Conservation (phyloP, 2,329 filamentous ascomycete genomes). For the Tolypocladium album region DNA sequence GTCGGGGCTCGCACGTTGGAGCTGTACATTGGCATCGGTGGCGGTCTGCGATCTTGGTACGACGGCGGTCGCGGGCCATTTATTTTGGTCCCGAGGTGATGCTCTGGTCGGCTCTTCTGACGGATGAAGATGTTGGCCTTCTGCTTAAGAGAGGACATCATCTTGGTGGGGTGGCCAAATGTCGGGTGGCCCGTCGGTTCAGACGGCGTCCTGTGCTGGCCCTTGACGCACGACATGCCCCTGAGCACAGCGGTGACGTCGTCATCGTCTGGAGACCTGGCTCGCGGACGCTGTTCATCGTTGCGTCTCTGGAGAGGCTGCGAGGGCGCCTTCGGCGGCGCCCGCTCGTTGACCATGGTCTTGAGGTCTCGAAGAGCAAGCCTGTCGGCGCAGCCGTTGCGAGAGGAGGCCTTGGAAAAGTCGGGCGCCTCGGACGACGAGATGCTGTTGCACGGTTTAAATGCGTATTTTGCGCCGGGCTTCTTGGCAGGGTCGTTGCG, state of each 20-base stretch:
- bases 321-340: conserved; percentile 30
- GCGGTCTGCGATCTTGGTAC: conserved; percentile 34
- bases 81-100: conserved; percentile 40
- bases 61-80: conserved; percentile 36
- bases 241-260: conserved; percentile 21
- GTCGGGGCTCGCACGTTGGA: conserved; percentile 17
- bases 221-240: conserved; percentile 16
- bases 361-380: conserved; percentile 7
- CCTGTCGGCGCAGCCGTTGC: not conserved
- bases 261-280: conserved; percentile 19
- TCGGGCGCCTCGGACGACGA: conserved; percentile 11
- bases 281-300: conserved; percentile 14
- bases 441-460: conserved; percentile 20
- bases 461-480: conserved; percentile 18
- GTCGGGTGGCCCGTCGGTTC: conserved; percentile 13
- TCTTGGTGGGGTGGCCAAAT: conserved; percentile 29
- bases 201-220: conserved; percentile 9
- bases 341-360: conserved; percentile 37
- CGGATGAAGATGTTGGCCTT: conserved; percentile 46
- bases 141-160: conserved; percentile 41
- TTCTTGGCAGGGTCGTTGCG: conserved; percentile 9
- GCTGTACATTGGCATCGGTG: conserved; percentile 36
- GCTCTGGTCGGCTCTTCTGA: conserved; percentile 44
- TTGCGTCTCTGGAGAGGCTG: conserved; percentile 25
- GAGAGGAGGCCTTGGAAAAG: conserved; percentile 6